A percentile compares a stretch with the other conserved stretches of the same genome.
Evolutionary conservation across 176 grass and related monocot genomes (phyloP).

Genomic region (Carex parvula): DNA sequence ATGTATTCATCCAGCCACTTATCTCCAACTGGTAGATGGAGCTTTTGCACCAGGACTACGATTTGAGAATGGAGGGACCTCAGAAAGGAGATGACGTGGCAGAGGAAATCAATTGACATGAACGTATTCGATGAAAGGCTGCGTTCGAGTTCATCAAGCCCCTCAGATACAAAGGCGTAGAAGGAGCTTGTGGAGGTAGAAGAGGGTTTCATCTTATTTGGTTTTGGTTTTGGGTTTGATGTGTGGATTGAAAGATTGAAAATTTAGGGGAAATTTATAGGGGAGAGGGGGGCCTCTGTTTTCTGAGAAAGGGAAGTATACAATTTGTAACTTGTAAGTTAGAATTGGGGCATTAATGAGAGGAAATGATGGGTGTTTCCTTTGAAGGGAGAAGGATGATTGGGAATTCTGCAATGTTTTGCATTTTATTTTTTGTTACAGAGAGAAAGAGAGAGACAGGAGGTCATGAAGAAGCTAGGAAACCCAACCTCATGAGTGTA

Average conservation of each 20-base stretch:
- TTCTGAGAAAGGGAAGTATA: conserved; percentile 7
- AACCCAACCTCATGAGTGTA: conserved; percentile 42
- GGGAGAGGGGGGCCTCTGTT: conserved; percentile 17
- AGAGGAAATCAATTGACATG: conserved; percentile 49
- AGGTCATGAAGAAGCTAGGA: conserved; percentile 27
- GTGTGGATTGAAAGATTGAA: conserved; percentile 5
- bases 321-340: neutral
- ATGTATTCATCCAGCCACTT: conserved; percentile 98
- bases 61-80: conserved; percentile 72
- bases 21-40: conserved; percentile 85
- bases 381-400: conserved; percentile 63
- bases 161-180: conserved; percentile 63
- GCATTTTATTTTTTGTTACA: conserved; percentile 14
- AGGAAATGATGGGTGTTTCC: conserved; percentile 71
- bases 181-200: conserved; percentile 55
- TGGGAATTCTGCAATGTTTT: conserved; percentile 36
- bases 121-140: conserved; percentile 30
- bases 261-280: conserved; percentile 24
- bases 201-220: conserved; percentile 30
- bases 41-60: conserved; percentile 62
- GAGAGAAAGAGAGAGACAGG: conserved; percentile 27
- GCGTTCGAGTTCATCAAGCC: conserved; percentile 62
- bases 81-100: conserved; percentile 45
- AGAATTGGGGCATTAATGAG: conserved; percentile 12
- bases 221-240: conserved; percentile 1